Base-by-base conservation (phyloP, 495 filamentous ascomycete genomes). In the Penicillium bovifimosum region DNA sequence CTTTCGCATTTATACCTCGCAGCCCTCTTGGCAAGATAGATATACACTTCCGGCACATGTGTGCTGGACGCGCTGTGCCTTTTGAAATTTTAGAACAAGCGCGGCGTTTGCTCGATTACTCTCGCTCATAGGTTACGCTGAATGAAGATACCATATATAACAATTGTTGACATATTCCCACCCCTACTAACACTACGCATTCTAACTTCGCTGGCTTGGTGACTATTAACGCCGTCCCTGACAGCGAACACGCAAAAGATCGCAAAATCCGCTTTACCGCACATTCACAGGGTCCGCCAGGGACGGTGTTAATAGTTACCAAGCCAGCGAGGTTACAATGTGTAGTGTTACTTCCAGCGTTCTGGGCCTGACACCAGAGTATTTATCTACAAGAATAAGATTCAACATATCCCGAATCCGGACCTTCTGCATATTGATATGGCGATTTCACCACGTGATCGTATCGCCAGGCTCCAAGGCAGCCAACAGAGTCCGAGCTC, bases 11-110 rank as follows among this genome's bases (percentile, higher is more conserved):
- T 40, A 36, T 43, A 43, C 29, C 20, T 11, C 39, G 8, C 9
- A 14, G 0, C 24, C 34, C 36, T 33, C 41, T 54, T 42, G 28
- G 32, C 38, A 41, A 52, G 32, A 58, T 58, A 61, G 51, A 61
- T 32, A 59, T 61, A 59, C 35, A 55, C 10, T 14, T 41, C 35
- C 43, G 50, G 43, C 43, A 54, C 33, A 18, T 38, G 52, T 59
- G 59, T 59, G 55, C 59, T 55, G 59, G 55, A 49, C 59, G 35
- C 59, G 48, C 59, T 54, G 50, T 53, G 36, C 46, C 54, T 13
- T 32, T 34, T 17, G 10, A 18, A 52, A 36, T 33, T 26, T 27
- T 47, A 49, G 48, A 53, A 44, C 33, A 27, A 36, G 41, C 24
- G 24, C 20, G 35, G 46, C 24, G 11, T 48, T 47, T 46, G 48